Evolutionary conservation across 495 filamentous ascomycete species (phyloP).

Genomic region (Penicillium daleae): DNA sequence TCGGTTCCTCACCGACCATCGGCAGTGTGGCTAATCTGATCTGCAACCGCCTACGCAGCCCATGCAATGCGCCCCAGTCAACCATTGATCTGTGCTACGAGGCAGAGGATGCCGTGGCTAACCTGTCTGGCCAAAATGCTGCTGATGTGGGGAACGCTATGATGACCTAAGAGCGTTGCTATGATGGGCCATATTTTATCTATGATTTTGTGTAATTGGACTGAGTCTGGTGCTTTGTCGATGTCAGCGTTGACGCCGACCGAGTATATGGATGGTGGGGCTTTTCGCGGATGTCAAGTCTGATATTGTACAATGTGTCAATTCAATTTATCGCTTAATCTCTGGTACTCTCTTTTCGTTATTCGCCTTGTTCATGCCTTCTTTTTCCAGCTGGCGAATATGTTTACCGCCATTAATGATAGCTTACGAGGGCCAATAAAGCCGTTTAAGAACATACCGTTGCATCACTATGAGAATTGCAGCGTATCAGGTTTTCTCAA

Average conservation of each 20-base stretch:
- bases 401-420: too few relatives aligned
- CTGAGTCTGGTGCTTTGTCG: neutral
- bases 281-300: neutral
- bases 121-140: slow-evolving; percentile 51
- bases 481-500: too few relatives aligned
- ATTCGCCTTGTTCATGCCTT: too few relatives aligned
- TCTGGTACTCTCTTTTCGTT: too few relatives aligned
- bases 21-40: slow-evolving; percentile 58
- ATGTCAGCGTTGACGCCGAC: neutral
- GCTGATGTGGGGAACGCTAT: slow-evolving; percentile 61
- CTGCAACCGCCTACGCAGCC: slow-evolving; percentile 54
- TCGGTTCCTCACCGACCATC: slow-evolving; percentile 61
- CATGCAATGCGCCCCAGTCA: slow-evolving; percentile 54
- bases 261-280: neutral
- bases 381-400: too few relatives aligned
- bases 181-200: neutral
- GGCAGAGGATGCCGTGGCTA: slow-evolving; percentile 44
- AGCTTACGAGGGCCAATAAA: too few relatives aligned
- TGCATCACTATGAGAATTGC: too few relatives aligned
- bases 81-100: slow-evolving; percentile 52
- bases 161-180: slow-evolving; percentile 16
- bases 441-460: too few relatives aligned
- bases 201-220: neutral
- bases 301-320: too few relatives aligned
- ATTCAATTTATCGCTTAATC: too few relatives aligned